A percentile compares a stretch with the other conserved stretches of the same genome.
phyloP scores from a whole-genome alignment of 352 stramenopile genomes.

The Stramenopiles sp. region DNA sequence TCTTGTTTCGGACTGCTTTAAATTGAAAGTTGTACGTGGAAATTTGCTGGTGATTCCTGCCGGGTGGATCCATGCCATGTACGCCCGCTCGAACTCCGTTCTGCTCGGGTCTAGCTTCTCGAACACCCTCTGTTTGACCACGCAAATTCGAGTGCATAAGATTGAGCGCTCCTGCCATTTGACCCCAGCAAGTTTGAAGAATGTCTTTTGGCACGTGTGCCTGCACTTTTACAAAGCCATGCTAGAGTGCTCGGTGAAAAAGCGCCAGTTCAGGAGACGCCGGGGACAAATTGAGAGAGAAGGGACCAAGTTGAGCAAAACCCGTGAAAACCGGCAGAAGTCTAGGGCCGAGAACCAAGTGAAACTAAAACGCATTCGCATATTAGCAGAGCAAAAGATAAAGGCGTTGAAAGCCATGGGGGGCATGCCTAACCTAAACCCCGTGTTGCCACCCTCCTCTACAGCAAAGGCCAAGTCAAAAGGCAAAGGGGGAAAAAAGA shows the following conservation, averaged over 20 bases:
- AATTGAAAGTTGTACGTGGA: constrained; percentile 32
- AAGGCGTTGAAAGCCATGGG: not conserved
- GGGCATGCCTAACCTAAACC: not conserved
- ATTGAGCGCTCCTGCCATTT: not conserved
- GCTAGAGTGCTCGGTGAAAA: not conserved
- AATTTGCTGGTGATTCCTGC: constrained; percentile 38
- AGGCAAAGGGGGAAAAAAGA: not conserved
- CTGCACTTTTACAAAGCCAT: not conserved
- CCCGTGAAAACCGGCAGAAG: not conserved
- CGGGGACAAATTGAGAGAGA: constrained; percentile 4
- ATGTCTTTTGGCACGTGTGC: constrained; percentile 8
- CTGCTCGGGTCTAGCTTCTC: not conserved
- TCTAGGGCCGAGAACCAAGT: not conserved
- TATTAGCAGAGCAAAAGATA: constrained; percentile 11
- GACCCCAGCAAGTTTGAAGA: constrained; percentile 5
- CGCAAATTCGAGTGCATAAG: not conserved
- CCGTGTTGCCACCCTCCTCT: not conserved
- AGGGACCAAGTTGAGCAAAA: constrained; percentile 9
- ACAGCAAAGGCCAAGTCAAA: not conserved
- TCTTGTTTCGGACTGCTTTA: constrained; percentile 44
- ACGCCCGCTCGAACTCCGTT: constrained; percentile 14
- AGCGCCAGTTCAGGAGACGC: not conserved
- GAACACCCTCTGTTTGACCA: not conserved
- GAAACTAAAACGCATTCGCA: not conserved
- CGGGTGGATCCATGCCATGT: constrained; percentile 48